These are phyloP conservation scores for Fusarium sambucinum DNA, from an alignment of 2,329 filamentous ascomycete genomes.

Conservation along the genomic window DNA sequence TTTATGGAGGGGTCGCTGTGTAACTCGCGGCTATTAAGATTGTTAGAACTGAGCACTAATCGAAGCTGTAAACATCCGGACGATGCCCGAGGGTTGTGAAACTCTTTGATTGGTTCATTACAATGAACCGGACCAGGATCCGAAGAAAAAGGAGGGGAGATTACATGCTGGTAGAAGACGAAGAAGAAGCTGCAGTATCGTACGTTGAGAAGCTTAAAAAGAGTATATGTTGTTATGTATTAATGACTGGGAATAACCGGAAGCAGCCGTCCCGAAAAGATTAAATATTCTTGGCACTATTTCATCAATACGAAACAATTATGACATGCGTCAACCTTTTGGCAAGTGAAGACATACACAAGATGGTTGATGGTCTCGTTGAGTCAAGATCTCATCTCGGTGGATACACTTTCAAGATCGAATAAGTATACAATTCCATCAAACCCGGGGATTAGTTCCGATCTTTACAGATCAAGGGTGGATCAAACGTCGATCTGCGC, in stretches of 20 bases:
- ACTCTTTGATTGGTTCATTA: background rate
- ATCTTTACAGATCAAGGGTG: background rate
- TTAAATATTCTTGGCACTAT: background rate
- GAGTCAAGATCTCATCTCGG: background rate
- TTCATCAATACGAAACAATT: background rate
- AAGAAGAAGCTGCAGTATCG: too few relatives aligned
- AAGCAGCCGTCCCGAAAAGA: too few relatives aligned
- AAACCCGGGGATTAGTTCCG: background rate
- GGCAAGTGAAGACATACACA: too few relatives aligned
- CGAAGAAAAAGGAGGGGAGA: background rate
- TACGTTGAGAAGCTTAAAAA: background rate
- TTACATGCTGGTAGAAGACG: too few relatives aligned
- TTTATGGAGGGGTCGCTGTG: background rate
- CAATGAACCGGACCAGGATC: background rate
- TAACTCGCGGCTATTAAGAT: background rate
- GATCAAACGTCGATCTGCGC: too few relatives aligned
- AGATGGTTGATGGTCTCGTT: too few relatives aligned
- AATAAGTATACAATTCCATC: background rate
- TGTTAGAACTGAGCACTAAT: background rate
- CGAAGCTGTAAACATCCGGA: background rate
- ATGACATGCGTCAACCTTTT: too few relatives aligned
- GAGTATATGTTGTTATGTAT: background rate
- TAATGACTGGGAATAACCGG: background rate
- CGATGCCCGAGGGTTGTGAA: background rate
- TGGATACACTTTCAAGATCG: background rate